Evolutionary conservation across 169 alveolate genomes (phyloP).

Genomic region (Eimeria sp.): DNA sequence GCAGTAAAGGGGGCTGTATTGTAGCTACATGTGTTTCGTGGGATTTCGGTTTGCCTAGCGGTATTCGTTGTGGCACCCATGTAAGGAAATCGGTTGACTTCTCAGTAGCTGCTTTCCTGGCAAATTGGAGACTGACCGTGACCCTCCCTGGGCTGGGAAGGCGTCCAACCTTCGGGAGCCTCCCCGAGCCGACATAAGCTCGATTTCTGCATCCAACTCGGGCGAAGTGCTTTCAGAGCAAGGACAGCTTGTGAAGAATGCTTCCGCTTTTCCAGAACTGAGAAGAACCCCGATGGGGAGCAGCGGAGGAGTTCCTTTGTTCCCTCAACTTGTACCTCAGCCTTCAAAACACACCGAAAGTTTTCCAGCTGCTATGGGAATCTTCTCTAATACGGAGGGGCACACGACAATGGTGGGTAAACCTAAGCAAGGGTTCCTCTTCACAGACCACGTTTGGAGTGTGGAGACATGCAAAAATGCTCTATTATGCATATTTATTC

Average conservation of each 20-base stretch:
- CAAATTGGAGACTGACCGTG: no score
- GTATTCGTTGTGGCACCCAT: no score
- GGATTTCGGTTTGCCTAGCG: no score
- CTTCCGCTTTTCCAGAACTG: background rate
- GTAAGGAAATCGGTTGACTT: no score
- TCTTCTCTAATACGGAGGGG: background rate
- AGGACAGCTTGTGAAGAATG: background rate
- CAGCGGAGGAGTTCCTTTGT: background rate
- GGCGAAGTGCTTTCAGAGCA: no score
- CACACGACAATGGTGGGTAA: background rate
- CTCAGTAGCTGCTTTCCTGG: no score
- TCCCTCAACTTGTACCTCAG: background rate
- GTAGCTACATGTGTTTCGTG: background rate
- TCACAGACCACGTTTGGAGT: background rate
- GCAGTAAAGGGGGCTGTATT: background rate
- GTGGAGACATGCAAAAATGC: background rate
- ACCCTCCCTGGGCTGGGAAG: no score
- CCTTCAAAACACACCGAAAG: background rate
- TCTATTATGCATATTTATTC: background rate
- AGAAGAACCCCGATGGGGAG: background rate
- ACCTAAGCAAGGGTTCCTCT: background rate
- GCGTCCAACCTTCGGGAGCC: no score
- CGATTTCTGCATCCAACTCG: no score
- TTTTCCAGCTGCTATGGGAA: background rate
- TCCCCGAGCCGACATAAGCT: no score